phyloP scores from a whole-genome alignment of 345 rosid genomes.

The Xanthoceras sorbifolium region DNA sequence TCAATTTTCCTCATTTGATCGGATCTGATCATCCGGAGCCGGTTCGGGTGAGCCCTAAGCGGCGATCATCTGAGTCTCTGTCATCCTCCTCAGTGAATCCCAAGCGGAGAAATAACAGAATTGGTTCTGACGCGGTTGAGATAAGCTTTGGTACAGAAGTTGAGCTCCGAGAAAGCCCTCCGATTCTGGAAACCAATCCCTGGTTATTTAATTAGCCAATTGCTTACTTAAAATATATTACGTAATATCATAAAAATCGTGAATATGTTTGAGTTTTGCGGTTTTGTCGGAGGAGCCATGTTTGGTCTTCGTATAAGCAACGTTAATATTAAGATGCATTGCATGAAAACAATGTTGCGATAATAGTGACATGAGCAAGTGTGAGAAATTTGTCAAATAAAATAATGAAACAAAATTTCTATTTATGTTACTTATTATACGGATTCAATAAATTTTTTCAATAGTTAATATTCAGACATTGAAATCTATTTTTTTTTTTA shows the following conservation, averaged over 20 bases:
- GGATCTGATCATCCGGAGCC: constrained; percentile 6
- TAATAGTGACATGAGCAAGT: not conserved
- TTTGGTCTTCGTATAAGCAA: not conserved
- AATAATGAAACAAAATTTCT: not conserved
- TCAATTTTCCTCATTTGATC: constrained; percentile 15
- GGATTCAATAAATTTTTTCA: too few species aligned
- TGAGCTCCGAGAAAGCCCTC: not conserved
- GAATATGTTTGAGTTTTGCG: not conserved
- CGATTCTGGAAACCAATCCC: not conserved
- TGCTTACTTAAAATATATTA: too few species aligned
- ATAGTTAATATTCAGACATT: too few species aligned
- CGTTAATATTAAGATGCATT: too few species aligned
- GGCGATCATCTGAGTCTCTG: not conserved
- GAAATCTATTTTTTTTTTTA: too few species aligned
- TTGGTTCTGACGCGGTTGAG: not conserved
- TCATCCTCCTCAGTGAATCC: not conserved
- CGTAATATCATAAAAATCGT: too few species aligned
- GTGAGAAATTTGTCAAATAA: not conserved
- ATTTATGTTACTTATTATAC: too few species aligned
- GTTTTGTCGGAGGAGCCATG: not conserved
- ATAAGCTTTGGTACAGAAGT: not conserved
- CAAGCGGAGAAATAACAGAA: not conserved
- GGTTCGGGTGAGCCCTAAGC: constrained; percentile 18
- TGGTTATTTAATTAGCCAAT: not conserved
- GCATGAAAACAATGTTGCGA: not conserved